Evolutionary conservation across 768 basidiomycete genomes (phyloP).

Genomic region (Kwoniella dendrophila): DNA sequence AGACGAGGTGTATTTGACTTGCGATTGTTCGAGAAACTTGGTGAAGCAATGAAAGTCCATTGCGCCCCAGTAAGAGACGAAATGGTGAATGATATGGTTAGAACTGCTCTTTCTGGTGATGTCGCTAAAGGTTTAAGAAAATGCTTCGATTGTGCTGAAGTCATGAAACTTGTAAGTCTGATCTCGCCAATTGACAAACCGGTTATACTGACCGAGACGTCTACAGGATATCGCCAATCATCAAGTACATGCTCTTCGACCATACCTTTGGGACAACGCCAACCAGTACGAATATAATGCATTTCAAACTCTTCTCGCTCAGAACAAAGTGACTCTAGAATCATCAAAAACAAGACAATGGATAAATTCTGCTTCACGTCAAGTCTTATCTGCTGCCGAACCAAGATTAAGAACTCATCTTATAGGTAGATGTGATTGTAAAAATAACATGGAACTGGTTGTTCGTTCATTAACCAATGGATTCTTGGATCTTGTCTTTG

Average conservation of each 20-base stretch:
- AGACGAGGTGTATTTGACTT: slow-evolving; percentile 75
- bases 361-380: slow-evolving; percentile 62
- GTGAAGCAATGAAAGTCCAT: slow-evolving; percentile 79
- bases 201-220: slow-evolving; percentile 12
- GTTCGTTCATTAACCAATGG: slow-evolving; percentile 41
- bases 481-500: slow-evolving; percentile 65
- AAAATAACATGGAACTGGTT: slow-evolving; percentile 33
- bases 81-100: slow-evolving; percentile 80
- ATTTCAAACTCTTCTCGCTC: slow-evolving; percentile 63
- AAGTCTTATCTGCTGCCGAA: slow-evolving; percentile 12
- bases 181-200: slow-evolving; percentile 10
- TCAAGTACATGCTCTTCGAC: slow-evolving; percentile 86
- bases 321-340: slow-evolving; percentile 27
- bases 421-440: slow-evolving; percentile 57
- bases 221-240: slow-evolving; percentile 91
- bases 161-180: slow-evolving; percentile 86
- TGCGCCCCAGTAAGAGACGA: slow-evolving; percentile 92
- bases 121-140: slow-evolving; percentile 73
- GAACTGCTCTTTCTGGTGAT: slow-evolving; percentile 66
- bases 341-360: slow-evolving; percentile 64
- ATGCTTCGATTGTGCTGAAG: slow-evolving; percentile 87
- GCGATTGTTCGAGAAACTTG: slow-evolving; percentile 75
- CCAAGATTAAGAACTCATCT: slow-evolving; percentile 56
- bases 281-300: slow-evolving; percentile 76
- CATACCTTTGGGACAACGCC: slow-evolving; percentile 79